Evolutionary conservation across 352 stramenopile genomes (phyloP).

Genomic region (Globisporangium splendens): DNA sequence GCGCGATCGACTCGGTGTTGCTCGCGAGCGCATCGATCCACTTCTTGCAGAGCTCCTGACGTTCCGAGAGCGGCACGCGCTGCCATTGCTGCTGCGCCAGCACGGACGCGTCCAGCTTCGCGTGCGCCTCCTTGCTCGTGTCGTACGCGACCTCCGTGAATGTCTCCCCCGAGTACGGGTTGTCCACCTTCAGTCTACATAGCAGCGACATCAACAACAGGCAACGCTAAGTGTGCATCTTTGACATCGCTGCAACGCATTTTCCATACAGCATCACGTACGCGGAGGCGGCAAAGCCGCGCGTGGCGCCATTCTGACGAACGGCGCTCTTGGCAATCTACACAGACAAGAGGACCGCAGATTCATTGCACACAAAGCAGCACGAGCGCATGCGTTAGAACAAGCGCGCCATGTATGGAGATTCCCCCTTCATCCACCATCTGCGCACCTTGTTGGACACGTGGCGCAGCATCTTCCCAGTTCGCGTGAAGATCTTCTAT

Average conservation of each 20-base stretch:
- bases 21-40: slow-evolving; percentile 58
- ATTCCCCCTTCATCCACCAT: neutral
- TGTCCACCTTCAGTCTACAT: slow-evolving; percentile 59
- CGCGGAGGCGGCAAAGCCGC: slow-evolving; percentile 6
- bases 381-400: neutral
- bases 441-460: slow-evolving; percentile 6
- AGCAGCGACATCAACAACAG: neutral
- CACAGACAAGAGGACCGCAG: neutral
- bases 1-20: slow-evolving; percentile 54
- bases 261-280: too few relatives aligned
- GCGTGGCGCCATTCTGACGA: slow-evolving; percentile 2
- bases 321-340: slow-evolving; percentile 10
- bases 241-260: too few relatives aligned
- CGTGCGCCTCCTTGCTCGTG: slow-evolving; percentile 44
- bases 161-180: slow-evolving; percentile 68
- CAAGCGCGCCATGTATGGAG: too few relatives aligned
- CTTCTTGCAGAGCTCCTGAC: slow-evolving; percentile 57
- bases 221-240: neutral
- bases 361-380: neutral
- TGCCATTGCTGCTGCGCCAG: slow-evolving; percentile 61
- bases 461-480: slow-evolving; percentile 12
- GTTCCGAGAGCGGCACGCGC: slow-evolving; percentile 47
- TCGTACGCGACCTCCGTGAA: slow-evolving; percentile 62
- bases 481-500: neutral
- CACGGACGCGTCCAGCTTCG: slow-evolving; percentile 54